These are phyloP conservation scores for Lentithecium fluviatile DNA, from an alignment of 495 filamentous ascomycete genomes.

Conservation along the genomic window DNA sequence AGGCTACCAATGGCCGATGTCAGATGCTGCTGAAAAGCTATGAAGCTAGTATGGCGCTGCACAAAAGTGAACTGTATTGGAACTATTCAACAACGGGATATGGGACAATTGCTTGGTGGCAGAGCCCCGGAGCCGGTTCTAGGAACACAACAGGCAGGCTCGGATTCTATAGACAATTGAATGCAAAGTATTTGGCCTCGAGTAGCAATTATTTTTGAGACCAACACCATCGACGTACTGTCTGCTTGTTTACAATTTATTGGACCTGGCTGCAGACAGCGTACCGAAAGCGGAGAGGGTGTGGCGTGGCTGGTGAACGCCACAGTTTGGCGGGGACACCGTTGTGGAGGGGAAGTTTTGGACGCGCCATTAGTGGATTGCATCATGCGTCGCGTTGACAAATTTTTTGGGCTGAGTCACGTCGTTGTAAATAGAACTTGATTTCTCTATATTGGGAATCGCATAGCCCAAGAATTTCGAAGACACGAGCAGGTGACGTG, in stretches of 20 bases:
- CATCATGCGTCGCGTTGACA: background rate
- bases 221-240: too few species aligned
- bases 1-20: constrained; percentile 37
- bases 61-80: background rate
- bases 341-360: background rate
- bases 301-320: background rate
- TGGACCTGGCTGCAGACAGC: too few species aligned
- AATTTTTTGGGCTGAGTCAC: constrained; percentile 5
- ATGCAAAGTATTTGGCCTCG: too few species aligned
- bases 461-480: background rate
- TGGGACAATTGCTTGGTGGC: too few species aligned
- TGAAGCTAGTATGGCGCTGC: background rate
- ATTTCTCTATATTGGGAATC: background rate
- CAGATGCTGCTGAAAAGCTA: constrained; percentile 25
- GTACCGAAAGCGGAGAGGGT: background rate
- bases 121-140: too few species aligned
- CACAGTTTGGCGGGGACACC: constrained; percentile 1
- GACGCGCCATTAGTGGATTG: background rate
- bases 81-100: background rate
- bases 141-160: too few species aligned
- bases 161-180: too few species aligned
- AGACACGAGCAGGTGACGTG: background rate
- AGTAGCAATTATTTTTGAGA: too few species aligned
- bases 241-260: too few species aligned
- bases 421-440: background rate